Evolutionary conservation across 352 stramenopile species (phyloP), one percentile per base, ranked within the genome.

Genomic region (Phytophthora aleatoria): DNA sequence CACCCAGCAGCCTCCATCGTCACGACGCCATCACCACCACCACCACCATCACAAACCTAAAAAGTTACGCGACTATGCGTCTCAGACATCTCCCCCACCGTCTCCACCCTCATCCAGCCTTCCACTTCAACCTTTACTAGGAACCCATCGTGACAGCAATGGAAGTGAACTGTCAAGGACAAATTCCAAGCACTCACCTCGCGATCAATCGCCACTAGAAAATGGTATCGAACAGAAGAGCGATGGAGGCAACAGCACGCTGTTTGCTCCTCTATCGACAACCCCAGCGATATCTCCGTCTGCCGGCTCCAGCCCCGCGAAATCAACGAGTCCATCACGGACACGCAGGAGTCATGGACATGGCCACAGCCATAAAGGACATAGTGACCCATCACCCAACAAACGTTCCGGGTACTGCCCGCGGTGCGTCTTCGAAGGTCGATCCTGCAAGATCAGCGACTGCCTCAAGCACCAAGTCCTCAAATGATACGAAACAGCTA

Each of bases 391-490:
- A 24, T 77, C 69, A n/a, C 66, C 73, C 27, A 84, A 65, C 45
- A 80, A 74, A 35, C 74, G 78, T 7, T 87, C 77, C 2, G 79
- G 79, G 3, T 91, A 77, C 53, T 91, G 77, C 42, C 79, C 87
- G 47, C 76, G 75, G 24, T 88, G 81, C 54, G 57, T 73, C 15
- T 87, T 78, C 16, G 75, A 90, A 74, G 81, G 81, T 1, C 68
- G 73, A 3, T 73, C 77, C 12, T 89, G 77, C 59, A 89, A 89
- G 45, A 79, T 87, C 50, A 81, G 71, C 59, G 79, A 87, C 64
- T 89, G 81, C 50, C 64, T 85, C 61, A 86, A 85, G 57, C 77
- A 89, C 57, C 81, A 90, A 50, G 49, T 76, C 6, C 70, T 86
- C 50, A 83, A 74, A 55, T 76, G 56, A 71, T 28, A 49, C 33